Conservation (phyloP, 192 early-diverging fungal genomes). For the Linnemannia elongata region DNA sequence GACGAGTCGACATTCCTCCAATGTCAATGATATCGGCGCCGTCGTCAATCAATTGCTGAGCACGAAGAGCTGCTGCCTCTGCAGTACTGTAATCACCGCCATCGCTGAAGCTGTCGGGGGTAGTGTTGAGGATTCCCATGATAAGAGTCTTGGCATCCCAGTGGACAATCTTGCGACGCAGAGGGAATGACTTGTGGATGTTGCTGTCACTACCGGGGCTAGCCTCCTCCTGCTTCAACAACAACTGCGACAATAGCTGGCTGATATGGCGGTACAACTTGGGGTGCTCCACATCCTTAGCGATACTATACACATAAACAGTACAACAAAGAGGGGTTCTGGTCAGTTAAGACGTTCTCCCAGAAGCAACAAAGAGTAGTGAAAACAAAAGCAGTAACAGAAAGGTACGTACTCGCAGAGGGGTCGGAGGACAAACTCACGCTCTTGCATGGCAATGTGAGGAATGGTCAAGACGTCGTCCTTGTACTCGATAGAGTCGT, state of each 20-base stretch:
- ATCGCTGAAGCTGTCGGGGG: slow-evolving; percentile 97
- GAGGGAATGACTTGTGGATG: slow-evolving; percentile 69
- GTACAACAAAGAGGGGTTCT: not conserved
- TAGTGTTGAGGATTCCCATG: slow-evolving; percentile 98
- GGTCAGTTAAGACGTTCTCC: not conserved
- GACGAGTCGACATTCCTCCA: slow-evolving; percentile 95
- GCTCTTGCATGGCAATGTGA: slow-evolving; percentile 88
- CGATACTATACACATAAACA: slow-evolving; percentile 71
- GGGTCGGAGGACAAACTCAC: slow-evolving; percentile 95
- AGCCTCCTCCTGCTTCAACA: slow-evolving; percentile 61
- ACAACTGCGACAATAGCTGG: slow-evolving; percentile 73
- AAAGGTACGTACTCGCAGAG: slow-evolving; percentile 83
- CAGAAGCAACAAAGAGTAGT: slow-evolving; percentile 2
- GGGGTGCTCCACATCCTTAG: slow-evolving; percentile 90
- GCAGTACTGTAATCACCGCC: slow-evolving; percentile 80
- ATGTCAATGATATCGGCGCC: slow-evolving; percentile 96
- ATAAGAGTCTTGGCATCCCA: slow-evolving; percentile 80
- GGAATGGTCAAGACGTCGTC: slow-evolving; percentile 85
- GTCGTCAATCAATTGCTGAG: slow-evolving; percentile 74
- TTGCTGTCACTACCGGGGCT: slow-evolving; percentile 44
- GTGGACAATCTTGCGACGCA: slow-evolving; percentile 65
- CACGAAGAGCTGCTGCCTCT: slow-evolving; percentile 76
- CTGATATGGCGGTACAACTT: slow-evolving; percentile 82
- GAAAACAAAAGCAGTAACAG: not conserved
- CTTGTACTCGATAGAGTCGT: slow-evolving; percentile 78